Evolutionary conservation across 495 filamentous ascomycete genomes (phyloP), one percentile per base, ranked within the genome.

Genomic region (Aspergillus avenaceus): DNA sequence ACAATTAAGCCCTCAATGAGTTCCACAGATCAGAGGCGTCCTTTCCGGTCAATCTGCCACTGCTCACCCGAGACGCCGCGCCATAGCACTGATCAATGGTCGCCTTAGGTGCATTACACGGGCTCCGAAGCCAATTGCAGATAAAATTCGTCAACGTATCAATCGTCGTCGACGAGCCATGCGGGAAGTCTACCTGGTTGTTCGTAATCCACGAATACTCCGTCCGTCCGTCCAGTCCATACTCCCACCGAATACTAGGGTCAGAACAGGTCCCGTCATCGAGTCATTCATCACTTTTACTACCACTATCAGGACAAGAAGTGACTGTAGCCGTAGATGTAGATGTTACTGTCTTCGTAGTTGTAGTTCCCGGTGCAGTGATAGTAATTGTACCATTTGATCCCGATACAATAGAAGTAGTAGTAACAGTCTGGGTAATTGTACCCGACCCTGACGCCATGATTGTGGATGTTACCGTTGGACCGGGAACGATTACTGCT

Each of bases 1-100:
- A n/a, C n/a, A n/a, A n/a, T 45, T 37, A 62, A 8, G 52, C 49
- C 58, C 57, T 61, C 28, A 64, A 27, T 18, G 44, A 36, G 59
- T 84, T 84, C 56, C 83, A 84, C 1, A 76, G 74, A 69, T 81
- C 72, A n/a, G 82, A 80, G 24, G 82, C 77, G 19, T 72, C 78
- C 66, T 84, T 76, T 0, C 65, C 72, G n/a, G 45, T 58, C 18
- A 61, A 34, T 14, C 56, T 52, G 5, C 54, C 49, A 8, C 73
- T 71, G 29, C 75, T 74, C 11, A 63, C 47, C 26, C 73, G 24
- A 8, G 18, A 4, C 29, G 44, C 59, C 8, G 70, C 78, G 23
- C 56, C 52, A 22, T 76, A 49, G 65, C 81, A 84, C 18, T 66
- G 61, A 21, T 69, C 50, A 16, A 82, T 66, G 1, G 76, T 70